Base-by-base conservation (phyloP, 176 grass and related monocot genomes). In the Oryza meridionalis region DNA sequence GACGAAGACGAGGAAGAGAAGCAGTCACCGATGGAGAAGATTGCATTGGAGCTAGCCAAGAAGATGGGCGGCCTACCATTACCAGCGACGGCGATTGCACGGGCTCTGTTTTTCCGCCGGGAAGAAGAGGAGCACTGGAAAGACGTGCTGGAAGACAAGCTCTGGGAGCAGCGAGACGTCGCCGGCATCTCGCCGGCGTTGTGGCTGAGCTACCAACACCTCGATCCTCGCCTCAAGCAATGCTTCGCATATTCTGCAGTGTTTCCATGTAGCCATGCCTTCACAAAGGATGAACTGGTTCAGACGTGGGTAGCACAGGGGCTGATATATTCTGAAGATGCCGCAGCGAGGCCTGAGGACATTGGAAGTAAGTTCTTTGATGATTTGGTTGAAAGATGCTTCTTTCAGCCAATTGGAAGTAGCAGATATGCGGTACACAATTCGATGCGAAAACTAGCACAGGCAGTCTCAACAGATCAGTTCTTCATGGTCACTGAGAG, bases 171-270 rank as follows among this genome's bases (percentile, higher is more conserved):
- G 32, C 33, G 5, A 46, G 69, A 84, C 2, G 64, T 7, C 47
- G 46, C 9, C 0, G 27, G 35, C 19, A 16, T 84, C 61, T 75
- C 81, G 2, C 76, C 69, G 7, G 87, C 81, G 1, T 4, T 88
- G 81, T 88, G 81, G 81, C 75, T 88, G 76, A 69, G 81, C 81
- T 88, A 88, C 16, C 87, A 72, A 7, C 87, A 84, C 49, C 87
- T 88, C 1, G 81, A 88, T 11, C 81, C 87, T 16, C 81, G 75
- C 61, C 87, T 88, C 62, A 88, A 88, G 22, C 81, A 84, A 47
- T 88, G 87, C 0, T 88, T 88, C 9, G 69, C 76, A 9, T 88
- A 88, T 10, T 84, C 26, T 29, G 81, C 81, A 0, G 87, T 88
- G 62, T 79, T 88, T 67, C 76, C 87, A 2, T 11, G 50, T 16